Evolutionary conservation across 345 rosid genomes (phyloP), one percentile per base, ranked within the genome.

Genomic region (Euphorbia peplus): DNA sequence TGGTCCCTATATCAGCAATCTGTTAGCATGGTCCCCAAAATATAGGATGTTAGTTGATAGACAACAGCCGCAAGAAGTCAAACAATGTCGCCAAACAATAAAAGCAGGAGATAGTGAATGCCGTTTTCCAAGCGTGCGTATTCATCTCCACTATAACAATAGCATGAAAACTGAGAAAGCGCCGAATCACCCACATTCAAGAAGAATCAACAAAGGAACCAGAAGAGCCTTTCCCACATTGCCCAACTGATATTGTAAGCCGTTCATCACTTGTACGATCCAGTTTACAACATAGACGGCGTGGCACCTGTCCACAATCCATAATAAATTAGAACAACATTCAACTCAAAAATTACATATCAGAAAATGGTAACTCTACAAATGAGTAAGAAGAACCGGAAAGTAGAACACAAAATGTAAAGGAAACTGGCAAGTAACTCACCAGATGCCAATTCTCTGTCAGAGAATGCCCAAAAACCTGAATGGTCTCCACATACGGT

Each of bases 391-490:
- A 67, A 48, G 51, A 30, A 59, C 1, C 69, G 44, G 13, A 2
- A 37, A n/a, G 14, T 60, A 13, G 14, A 57, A 13, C 63, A 7
- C 15, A 53, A n/a, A 3, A 8, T 35, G 13, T 30, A 28, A 42
- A 10, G 10, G 1, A 18, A 19, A 24, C 15, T 14, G 52, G 12
- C 54, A 59, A 41, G 53, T 28, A 30, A 57, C 87, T 75, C 82
- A 86, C 98, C 97, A 85, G 74, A 81, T 89, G 96, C 98, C 98
- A 90, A 26, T 73, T 85, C 83, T 82, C 84, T 66, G 68, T 70
- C 22, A 76, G 80, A 74, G 88, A 92, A 69, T 80, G 61, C 35
- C 85, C 92, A 68, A 76, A 21, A 66, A 89, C 90, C 68, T 81
- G 84, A 69, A 93, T 90, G 32, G 69, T 77, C 74, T 82, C 80